Conservation (phyloP, 306 rosid species). For the Dicorynia guianensis region DNA sequence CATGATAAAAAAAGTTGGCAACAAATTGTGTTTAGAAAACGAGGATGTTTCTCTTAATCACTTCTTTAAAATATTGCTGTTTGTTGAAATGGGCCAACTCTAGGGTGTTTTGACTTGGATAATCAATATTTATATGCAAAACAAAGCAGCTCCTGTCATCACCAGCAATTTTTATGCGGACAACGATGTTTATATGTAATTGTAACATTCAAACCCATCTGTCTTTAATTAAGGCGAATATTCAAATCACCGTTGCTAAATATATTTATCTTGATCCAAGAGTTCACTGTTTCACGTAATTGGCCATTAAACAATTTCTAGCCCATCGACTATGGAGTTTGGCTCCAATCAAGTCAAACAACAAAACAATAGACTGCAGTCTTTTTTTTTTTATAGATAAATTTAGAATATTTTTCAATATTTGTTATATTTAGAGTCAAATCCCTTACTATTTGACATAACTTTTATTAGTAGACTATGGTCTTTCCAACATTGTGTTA, state of each 20-base stretch:
- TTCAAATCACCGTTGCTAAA: neutral
- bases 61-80: neutral
- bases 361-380: neutral
- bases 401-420: no score
- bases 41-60: conserved; percentile 14
- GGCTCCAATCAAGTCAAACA: neutral
- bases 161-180: conserved; percentile 5
- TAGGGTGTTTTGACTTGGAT: conserved; percentile 22
- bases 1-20: conserved; percentile 32
- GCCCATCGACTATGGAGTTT: neutral
- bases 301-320: neutral
- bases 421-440: no score
- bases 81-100: neutral
- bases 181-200: neutral
- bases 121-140: neutral
- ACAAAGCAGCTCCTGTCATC: neutral
- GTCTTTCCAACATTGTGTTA: no score
- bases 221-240: neutral
- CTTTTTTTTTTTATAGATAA: no score
- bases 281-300: neutral
- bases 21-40: neutral
- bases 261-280: neutral
- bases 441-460: no score
- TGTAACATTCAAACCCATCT: no score
- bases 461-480: no score